Conservation (phyloP, 192 early-diverging fungal genomes). For the Coemansia sp. region DNA sequence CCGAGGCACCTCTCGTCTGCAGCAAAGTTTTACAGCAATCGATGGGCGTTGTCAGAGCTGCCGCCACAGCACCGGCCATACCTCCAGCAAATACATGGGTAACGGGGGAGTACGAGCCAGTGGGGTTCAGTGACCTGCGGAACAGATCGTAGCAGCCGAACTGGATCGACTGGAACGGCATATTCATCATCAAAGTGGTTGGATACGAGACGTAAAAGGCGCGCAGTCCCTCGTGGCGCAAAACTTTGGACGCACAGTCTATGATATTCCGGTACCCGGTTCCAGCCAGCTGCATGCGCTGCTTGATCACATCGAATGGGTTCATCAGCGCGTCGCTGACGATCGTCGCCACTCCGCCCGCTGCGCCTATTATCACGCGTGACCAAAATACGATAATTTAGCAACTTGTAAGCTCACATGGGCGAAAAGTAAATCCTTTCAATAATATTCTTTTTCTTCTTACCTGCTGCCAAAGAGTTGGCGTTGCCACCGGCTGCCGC, state of each 20-base stretch:
- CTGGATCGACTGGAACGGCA: constrained; percentile 94
- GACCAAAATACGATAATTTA: not conserved
- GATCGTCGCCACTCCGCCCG: constrained; percentile 88
- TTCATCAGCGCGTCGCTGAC: constrained; percentile 91
- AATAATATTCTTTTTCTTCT: constrained; percentile 1
- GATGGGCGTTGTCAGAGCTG: constrained; percentile 88
- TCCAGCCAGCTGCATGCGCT: constrained; percentile 89
- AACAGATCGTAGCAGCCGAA: constrained; percentile 92
- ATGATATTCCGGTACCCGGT: constrained; percentile 69
- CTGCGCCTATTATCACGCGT: constrained; percentile 58
- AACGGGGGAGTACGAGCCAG: constrained; percentile 78
- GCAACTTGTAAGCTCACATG: not conserved
- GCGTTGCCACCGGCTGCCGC: constrained; percentile 46
- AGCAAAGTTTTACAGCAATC: constrained; percentile 96
- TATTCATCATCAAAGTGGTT: constrained; percentile 90
- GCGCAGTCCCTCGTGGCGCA: constrained; percentile 72
- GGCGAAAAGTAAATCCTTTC: not conserved
- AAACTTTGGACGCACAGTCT: constrained; percentile 70
- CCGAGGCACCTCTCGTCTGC: constrained; percentile 83
- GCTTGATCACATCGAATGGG: constrained; percentile 98
- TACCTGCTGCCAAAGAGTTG: constrained; percentile 64
- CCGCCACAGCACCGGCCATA: constrained; percentile 85
- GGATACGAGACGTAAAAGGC: constrained; percentile 96
- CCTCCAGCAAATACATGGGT: constrained; percentile 87
- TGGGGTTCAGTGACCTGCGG: constrained; percentile 79